These are phyloP conservation scores for Lactifluus pinguis DNA, from an alignment of 768 basidiomycete species.

Conservation along the genomic window DNA sequence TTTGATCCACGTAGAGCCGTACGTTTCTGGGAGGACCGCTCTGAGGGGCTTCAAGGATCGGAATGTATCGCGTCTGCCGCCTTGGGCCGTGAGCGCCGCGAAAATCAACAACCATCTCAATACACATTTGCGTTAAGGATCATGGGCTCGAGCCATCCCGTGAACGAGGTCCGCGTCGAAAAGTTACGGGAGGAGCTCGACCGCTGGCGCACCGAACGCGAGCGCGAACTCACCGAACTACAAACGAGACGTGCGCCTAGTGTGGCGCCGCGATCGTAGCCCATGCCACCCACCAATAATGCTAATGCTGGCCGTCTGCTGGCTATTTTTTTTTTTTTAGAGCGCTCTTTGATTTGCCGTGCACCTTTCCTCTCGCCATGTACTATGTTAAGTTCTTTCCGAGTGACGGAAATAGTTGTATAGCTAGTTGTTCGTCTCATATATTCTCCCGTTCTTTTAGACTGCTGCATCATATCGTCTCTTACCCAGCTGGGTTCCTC, in stretches of 20 bases:
- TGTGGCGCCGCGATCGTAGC: neutral
- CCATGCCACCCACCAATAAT: neutral
- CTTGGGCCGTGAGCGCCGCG: slow-evolving; percentile 25
- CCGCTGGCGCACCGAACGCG: slow-evolving; percentile 56
- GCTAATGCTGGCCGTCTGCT: neutral
- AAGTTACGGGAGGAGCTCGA: slow-evolving; percentile 56
- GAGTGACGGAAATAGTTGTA: slow-evolving; percentile 10
- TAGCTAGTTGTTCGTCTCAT: neutral
- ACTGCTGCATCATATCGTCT: neutral
- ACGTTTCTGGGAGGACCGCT: slow-evolving; percentile 69
- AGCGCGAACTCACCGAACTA: slow-evolving; percentile 18
- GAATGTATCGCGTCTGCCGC: slow-evolving; percentile 33
- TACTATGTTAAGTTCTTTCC: slow-evolving; percentile 4
- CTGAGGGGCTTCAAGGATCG: slow-evolving; percentile 27
- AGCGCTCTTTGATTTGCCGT: neutral
- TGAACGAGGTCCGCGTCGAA: slow-evolving; percentile 53
- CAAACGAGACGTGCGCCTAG: neutral
- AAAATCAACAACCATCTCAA: slow-evolving; percentile 16
- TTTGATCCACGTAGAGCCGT: slow-evolving; percentile 81
- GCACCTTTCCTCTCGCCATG: neutral
- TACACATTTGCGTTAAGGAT: slow-evolving; percentile 33
- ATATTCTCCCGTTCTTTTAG: neutral
- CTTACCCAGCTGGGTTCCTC: neutral
- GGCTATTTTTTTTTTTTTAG: no score
- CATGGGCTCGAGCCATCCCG: slow-evolving; percentile 56